Evolutionary conservation across 2,329 filamentous ascomycete species (phyloP), one percentile per base, ranked within the genome.

Genomic region (Diplodia intermedia): DNA sequence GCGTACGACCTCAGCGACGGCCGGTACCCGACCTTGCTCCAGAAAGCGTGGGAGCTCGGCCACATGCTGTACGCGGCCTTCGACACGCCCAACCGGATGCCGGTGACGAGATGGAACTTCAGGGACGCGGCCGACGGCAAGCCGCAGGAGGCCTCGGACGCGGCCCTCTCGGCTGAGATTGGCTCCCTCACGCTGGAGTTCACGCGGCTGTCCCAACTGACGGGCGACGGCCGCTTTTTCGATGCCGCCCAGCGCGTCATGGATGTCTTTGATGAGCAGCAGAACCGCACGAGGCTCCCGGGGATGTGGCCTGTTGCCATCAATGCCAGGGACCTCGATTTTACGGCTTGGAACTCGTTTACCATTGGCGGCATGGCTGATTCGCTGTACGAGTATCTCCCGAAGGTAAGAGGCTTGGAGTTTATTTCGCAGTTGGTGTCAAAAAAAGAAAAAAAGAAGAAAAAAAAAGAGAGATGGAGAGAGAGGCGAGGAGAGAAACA

Each of bases 341-440:
- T 74, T 20, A 66, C 36, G 4, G 38, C 23, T 1, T 65, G 56
- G 36, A 49, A 33, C 15, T 11, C 14, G 6, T 73, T 72, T 29
- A 71, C 70, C 8, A 69, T 84, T 65, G 82, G 80, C n/a, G 81
- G 76, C 40, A 57, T 68, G 73, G 80, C 81, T 4, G 82, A 84
- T 70, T 84, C 82, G 9, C 79, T 81, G 2, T 85, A 84, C 69
- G 83, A 85, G 70, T 85, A 84, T 68, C 72, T 85, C n/a, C 82
- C 82, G 4, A 85, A 85, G 69, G 78, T 20, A 73, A 71, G 40
- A 18, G 2, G 5, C 40, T 18, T 7, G 15, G 8, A 8, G 4
- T 33, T 33, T 8, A 33, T 33, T 33, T 33, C 31, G 8, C 31
- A 1, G 8, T 33, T 33, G 31, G 31, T 33, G 31, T 33, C 31